phyloP scores from a whole-genome alignment of 139 green algal species.

The Picochlorum sp. region DNA sequence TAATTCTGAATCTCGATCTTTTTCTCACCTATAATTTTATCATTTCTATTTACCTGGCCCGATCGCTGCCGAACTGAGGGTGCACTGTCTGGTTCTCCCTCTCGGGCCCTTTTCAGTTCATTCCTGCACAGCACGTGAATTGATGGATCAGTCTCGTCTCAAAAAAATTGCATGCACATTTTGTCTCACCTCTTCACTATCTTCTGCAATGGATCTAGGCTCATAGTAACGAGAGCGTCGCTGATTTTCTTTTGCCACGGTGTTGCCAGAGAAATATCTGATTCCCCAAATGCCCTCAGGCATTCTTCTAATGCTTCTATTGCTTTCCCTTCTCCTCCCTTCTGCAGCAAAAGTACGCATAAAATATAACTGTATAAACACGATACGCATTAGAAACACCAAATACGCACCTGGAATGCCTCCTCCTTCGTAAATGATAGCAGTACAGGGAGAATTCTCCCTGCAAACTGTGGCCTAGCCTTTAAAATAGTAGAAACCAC shows the following conservation, averaged over 20 bases:
- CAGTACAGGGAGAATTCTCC: conserved; percentile 31
- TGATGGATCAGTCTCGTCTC: too few species aligned
- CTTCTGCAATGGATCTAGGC: conserved; percentile 11
- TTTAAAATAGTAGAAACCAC: conserved; percentile 17
- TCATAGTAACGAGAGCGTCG: conserved; percentile 39
- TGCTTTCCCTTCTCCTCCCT: not conserved
- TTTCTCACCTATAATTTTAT: too few species aligned
- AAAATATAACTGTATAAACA: not conserved
- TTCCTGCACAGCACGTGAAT: too few species aligned
- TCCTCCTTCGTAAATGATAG: conserved; percentile 23
- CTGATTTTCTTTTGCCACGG: conserved; percentile 35
- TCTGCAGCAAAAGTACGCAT: not conserved
- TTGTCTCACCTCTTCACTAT: too few species aligned
- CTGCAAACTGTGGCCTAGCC: conserved; percentile 38
- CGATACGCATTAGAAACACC: not conserved
- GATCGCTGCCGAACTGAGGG: too few species aligned
- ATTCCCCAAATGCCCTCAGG: conserved; percentile 18
- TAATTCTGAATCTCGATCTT: too few species aligned
- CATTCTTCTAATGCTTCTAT: conserved; percentile 15
- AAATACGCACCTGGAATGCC: not conserved
- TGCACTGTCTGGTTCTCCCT: too few species aligned
- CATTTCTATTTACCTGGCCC: too few species aligned
- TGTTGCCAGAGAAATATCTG: conserved; percentile 11
- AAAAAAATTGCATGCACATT: too few species aligned
- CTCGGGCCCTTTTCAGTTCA: too few species aligned